Percentiles rank a stretch among this genome's conserved stretches.
phyloP scores from a whole-genome alignment of 129 eudicot genomes.

The Pittosporum tobira region DNA sequence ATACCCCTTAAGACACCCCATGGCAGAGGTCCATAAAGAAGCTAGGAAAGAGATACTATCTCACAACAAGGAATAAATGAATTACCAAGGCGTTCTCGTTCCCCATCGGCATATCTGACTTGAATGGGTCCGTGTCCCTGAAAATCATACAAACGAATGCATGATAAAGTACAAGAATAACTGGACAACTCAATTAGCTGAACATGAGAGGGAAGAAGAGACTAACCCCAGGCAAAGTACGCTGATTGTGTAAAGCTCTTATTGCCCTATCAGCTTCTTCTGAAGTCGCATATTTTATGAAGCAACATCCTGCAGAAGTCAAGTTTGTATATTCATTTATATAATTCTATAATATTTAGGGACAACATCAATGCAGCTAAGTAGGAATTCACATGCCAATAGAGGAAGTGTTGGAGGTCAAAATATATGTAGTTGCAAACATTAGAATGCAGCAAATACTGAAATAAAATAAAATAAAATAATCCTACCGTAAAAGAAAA shows the following conservation, averaged over 20 bases:
- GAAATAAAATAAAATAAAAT: neutral
- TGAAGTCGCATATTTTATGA: conserved; percentile 84
- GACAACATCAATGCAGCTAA: neutral
- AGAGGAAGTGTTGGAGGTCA: neutral
- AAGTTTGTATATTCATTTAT: conserved; percentile 34
- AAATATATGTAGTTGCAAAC: neutral
- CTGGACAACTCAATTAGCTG: neutral
- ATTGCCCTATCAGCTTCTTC: conserved; percentile 97
- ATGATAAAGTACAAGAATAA: conserved; percentile 4
- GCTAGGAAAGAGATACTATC: no score
- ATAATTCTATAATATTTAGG: conserved; percentile 3
- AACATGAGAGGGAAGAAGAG: conserved; percentile 1
- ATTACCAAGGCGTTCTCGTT: conserved; percentile 93
- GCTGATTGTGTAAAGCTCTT: conserved; percentile 74
- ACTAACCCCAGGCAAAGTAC: conserved; percentile 88
- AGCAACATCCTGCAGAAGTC: conserved; percentile 96
- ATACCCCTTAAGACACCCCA: no score
- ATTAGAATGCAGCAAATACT: conserved; percentile 7
- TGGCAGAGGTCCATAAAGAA: no score
- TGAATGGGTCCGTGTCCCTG: conserved; percentile 95
- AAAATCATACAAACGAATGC: conserved; percentile 13
- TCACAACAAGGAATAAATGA: no score
- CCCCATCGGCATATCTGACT: conserved; percentile 98
- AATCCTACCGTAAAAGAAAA: neutral
- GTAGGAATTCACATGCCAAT: neutral